Conservation (phyloP, 1,139 yeast genomes). For the Pichia sp. region DNA sequence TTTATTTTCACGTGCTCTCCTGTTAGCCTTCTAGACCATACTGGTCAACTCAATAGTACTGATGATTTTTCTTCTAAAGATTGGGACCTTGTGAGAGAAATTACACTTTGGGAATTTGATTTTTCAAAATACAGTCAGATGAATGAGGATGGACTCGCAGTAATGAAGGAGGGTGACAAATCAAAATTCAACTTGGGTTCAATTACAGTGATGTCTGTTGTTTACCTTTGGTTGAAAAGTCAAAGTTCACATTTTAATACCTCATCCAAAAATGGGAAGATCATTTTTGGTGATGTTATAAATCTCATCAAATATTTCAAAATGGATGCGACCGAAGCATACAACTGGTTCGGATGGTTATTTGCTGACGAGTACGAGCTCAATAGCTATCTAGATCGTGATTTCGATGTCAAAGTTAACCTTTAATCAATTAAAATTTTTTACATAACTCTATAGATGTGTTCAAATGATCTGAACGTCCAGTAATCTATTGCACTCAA, state of each 20-base stretch:
- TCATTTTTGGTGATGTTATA: slow-evolving; percentile 15
- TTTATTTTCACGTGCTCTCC: slow-evolving; percentile 10
- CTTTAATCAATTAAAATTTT: no score
- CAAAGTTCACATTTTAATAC: slow-evolving; percentile 12
- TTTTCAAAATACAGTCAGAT: slow-evolving; percentile 9
- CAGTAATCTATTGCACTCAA: slow-evolving; percentile 64
- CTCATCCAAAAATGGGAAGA: slow-evolving; percentile 10
- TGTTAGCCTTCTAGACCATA: neutral
- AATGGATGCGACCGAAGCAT: slow-evolving; percentile 18
- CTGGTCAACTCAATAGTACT: slow-evolving; percentile 2
- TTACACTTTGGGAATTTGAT: slow-evolving; percentile 12
- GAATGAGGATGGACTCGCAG: slow-evolving; percentile 11
- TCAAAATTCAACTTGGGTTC: slow-evolving; percentile 18
- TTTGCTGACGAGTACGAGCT: slow-evolving; percentile 23
- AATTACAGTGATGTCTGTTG: slow-evolving; percentile 15
- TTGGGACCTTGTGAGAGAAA: slow-evolving; percentile 13
- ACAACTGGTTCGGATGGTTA: slow-evolving; percentile 22
- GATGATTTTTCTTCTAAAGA: slow-evolving; percentile 8
- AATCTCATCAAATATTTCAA: slow-evolving; percentile 18
- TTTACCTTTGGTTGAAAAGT: slow-evolving; percentile 23
- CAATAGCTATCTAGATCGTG: slow-evolving; percentile 16
- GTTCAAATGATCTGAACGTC: slow-evolving; percentile 57
- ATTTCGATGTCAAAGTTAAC: slow-evolving; percentile 8
- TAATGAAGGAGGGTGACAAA: no score
- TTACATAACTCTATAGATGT: neutral